A percentile compares a stretch with the other conserved stretches of the same genome.
Evolutionary conservation across 331 rosid species (phyloP).

Genomic region (Quercus tomentella): DNA sequence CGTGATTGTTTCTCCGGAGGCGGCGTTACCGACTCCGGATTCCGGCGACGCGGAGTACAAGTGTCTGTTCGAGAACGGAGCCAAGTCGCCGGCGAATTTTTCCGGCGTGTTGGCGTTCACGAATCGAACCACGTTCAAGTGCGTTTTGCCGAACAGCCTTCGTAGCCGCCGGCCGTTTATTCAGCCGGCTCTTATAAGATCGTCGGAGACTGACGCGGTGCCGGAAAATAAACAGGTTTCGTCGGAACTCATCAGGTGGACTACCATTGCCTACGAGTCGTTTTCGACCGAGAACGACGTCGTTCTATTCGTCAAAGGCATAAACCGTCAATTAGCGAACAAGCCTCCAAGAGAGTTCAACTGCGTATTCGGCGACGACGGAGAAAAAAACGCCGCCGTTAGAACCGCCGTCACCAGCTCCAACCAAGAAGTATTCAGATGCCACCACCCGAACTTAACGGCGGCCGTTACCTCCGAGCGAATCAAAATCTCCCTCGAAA

Average conservation of each 20-base stretch:
- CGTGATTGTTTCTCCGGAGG: conserved; percentile 27
- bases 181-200: conserved; percentile 33
- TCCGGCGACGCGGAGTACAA: background rate
- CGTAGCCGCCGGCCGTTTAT: conserved; percentile 37
- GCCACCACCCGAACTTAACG: conserved; percentile 48
- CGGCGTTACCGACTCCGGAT: conserved; percentile 4
- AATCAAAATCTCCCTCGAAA: conserved; percentile 47
- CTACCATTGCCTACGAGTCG: conserved; percentile 50
- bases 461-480: background rate
- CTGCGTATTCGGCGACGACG: conserved; percentile 41
- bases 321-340: conserved; percentile 44
- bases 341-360: conserved; percentile 38
- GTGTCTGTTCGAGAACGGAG: conserved; percentile 54
- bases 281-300: conserved; percentile 53
- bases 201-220: background rate
- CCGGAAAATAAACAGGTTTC: background rate
- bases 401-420: conserved; percentile 54
- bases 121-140: conserved; percentile 43
- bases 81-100: conserved; percentile 31
- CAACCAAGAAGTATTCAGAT: conserved; percentile 67
- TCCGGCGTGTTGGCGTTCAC: conserved; percentile 30
- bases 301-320: conserved; percentile 65
- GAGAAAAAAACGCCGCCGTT: conserved; percentile 5
- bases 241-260: conserved; percentile 48
- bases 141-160: conserved; percentile 40